phyloP scores from a whole-genome alignment of 1,284 basidiomycete genomes.

The Volvariella volvacea region DNA sequence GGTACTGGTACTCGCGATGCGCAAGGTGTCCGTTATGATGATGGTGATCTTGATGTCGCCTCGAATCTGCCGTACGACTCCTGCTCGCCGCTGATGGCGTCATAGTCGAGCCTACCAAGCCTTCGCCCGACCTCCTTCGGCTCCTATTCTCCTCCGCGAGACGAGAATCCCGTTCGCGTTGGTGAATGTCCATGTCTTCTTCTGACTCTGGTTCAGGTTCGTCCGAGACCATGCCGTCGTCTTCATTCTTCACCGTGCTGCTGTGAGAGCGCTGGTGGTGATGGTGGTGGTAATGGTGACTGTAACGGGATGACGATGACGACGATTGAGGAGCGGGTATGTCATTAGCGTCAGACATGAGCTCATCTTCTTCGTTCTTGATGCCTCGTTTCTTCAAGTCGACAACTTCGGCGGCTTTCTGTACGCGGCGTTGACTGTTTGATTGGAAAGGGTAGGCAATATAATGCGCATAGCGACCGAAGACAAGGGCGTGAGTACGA shows the following conservation, averaged over 20 bases:
- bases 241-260: background rate
- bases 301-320: constrained; percentile 1
- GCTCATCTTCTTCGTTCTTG: constrained; percentile 28
- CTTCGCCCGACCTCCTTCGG: constrained; percentile 11
- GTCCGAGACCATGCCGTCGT: constrained; percentile 9
- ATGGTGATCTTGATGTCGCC: constrained; percentile 9
- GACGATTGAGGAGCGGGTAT: background rate
- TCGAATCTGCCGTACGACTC: background rate
- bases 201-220: constrained; percentile 28
- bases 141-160: constrained; percentile 13
- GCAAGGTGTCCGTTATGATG: constrained; percentile 8
- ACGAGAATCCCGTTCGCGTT: background rate
- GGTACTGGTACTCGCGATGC: constrained; percentile 8
- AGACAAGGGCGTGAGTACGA: background rate
- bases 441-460: background rate
- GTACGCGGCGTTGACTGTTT: constrained; percentile 41
- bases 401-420: constrained; percentile 37
- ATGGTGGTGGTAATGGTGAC: background rate
- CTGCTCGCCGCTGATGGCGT: no score
- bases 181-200: constrained; percentile 20
- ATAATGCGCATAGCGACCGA: constrained; percentile 3
- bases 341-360: constrained; percentile 17
- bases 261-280: no score
- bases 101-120: background rate
- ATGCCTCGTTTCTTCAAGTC: constrained; percentile 20